phyloP scores from a whole-genome alignment of 257 asterid species.

The Henckelia pumila region DNA sequence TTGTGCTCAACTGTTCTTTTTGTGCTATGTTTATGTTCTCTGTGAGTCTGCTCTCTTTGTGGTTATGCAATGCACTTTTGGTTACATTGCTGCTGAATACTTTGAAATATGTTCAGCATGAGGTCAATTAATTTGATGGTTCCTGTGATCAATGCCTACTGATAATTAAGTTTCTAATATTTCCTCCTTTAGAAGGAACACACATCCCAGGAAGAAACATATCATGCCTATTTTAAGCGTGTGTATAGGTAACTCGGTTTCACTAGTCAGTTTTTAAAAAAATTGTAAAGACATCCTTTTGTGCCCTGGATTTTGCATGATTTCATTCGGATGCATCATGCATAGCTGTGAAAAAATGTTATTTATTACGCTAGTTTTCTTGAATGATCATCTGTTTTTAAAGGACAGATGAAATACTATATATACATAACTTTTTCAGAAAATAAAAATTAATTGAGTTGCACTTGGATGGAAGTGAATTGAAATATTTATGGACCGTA shows the following conservation, averaged over 20 bases:
- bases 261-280: no score
- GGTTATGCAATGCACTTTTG: conserved; percentile 17
- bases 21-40: conserved; percentile 6
- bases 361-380: not conserved
- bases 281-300: not conserved
- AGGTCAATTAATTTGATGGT: not conserved
- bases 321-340: not conserved
- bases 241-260: not conserved
- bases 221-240: no score
- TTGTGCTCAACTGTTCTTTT: not conserved
- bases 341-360: not conserved
- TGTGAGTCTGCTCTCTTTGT: conserved; percentile 17
- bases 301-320: conserved; percentile 1
- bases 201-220: not conserved
- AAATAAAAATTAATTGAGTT: not conserved
- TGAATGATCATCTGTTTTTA: not conserved
- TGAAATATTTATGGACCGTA: not conserved
- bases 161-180: not conserved
- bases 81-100: not conserved
- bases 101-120: not conserved
- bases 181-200: not conserved
- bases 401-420: not conserved
- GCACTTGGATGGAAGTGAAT: conserved; percentile 11
- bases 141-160: conserved; percentile 6
- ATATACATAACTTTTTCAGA: not conserved